A percentile compares a stretch with the other conserved stretches of the same genome.
Evolutionary conservation across 1,139 yeast genomes (phyloP).

Genomic region (Saccharomyces hybrid): DNA sequence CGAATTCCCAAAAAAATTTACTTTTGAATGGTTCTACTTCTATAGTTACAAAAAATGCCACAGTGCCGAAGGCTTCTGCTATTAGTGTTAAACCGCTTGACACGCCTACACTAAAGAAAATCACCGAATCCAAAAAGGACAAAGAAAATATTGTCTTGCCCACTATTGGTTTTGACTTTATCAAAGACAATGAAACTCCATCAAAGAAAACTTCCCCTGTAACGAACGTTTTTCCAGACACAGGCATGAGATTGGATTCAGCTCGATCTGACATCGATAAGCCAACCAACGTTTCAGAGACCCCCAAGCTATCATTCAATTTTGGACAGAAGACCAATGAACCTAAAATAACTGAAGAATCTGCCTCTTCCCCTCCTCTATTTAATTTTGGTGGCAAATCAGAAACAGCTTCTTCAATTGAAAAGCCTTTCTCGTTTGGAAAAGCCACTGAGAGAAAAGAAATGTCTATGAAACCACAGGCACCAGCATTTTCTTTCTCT

Average conservation of each 20-base stretch:
- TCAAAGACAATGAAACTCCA: constrained; percentile 18
- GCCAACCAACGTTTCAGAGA: neutral
- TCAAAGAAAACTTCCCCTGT: constrained; percentile 9
- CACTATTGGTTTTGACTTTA: constrained; percentile 27
- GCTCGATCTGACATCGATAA: neutral
- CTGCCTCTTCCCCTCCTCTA: neutral
- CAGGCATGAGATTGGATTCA: neutral
- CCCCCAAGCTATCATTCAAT: neutral
- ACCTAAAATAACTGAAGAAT: neutral
- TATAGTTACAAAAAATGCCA: neutral
- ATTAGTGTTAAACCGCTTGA: neutral
- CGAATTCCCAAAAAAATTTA: constrained; percentile 8
- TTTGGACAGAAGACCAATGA: neutral
- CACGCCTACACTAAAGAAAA: neutral
- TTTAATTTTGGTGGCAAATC: neutral
- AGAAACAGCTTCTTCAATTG: neutral
- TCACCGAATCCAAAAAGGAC: neutral
- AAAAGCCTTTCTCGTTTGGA: neutral
- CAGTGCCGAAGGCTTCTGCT: neutral
- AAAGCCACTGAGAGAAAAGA: neutral
- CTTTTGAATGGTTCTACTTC: constrained; percentile 7
- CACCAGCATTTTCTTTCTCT: neutral
- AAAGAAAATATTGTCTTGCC: constrained; percentile 17
- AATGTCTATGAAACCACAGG: neutral
- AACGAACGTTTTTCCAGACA: neutral